Evolutionary conservation across 2,329 filamentous ascomycete species (phyloP), one percentile per base, ranked within the genome.

Genomic region (Epichloe hybrida): DNA sequence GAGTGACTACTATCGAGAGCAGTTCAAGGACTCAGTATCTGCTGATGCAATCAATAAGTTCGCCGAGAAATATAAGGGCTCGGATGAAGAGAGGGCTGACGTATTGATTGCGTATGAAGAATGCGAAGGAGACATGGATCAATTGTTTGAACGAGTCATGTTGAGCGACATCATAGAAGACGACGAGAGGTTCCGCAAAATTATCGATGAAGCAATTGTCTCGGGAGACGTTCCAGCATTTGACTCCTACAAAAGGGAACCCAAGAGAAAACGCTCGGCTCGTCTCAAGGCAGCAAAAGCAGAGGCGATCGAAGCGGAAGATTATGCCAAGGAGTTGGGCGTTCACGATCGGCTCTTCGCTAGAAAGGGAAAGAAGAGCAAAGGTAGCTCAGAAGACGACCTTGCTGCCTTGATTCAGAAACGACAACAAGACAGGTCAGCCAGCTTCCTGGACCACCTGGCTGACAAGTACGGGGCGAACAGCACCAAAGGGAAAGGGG

Each of bases 1-100:
- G 93, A 75, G 79, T 50, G 83, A 86, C 46, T 98, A 89, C 72
- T 98, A 94, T 73, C 80, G 83, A 50, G 81, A 84, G 56, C 89
- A 95, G 60, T 95, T 84, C 65, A 79, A 79, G 47, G 83, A 90
- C 51, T 76, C 88, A 27, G 75, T 98, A 48, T 89, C 81, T 17
- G 71, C 75, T 3, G 81, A 87, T 53, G 79, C 80, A 4, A 91
- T 98, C 57, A 76, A 83, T 50, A 78, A 81, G 50, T 87, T 97
- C 61, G 79, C 86, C 53, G 71, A 74, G 35, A 75, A 84, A 56
- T 98, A 97, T 73, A 89, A 91, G 69, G 79, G 80, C 17, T 90
- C 88, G 0, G 85, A 88, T 3, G 88, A 97, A 66, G 93, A 98
- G 71, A 79, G 76, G 58, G 74, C 77, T 46, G 89, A 94, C 62